Evolutionary conservation across 495 filamentous ascomycete species (phyloP).

Genomic region (Penicillium ucsense): DNA sequence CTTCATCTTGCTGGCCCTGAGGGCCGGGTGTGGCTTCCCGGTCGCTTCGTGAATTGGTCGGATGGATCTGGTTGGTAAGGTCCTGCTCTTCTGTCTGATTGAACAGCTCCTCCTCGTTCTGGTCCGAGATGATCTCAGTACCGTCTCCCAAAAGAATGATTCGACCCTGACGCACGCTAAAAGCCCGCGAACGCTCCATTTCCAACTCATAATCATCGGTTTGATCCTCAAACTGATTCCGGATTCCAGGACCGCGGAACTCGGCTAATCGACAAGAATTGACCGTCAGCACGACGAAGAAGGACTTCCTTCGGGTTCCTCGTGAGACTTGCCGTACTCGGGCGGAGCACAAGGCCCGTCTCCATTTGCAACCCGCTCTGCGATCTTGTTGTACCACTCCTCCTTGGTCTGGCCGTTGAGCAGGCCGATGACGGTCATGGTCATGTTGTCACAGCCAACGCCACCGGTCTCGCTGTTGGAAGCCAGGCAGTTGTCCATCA

Average conservation of each 20-base stretch:
- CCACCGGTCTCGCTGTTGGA: slow-evolving; percentile 96
- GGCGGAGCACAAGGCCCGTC: slow-evolving; percentile 98
- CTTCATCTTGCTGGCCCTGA: slow-evolving; percentile 21
- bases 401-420: slow-evolving; percentile 87
- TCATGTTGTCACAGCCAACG: slow-evolving; percentile 99
- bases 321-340: slow-evolving; percentile 88
- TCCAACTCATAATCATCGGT: slow-evolving; percentile 88
- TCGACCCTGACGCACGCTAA: slow-evolving; percentile 59
- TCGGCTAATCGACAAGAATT: slow-evolving; percentile 58
- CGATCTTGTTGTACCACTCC: slow-evolving; percentile 95
- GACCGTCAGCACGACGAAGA: slow-evolving; percentile 38
- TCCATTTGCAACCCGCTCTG: slow-evolving; percentile 86
- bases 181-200: slow-evolving; percentile 51
- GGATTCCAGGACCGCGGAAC: slow-evolving; percentile 75
- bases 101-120: slow-evolving; percentile 85
- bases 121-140: slow-evolving; percentile 76
- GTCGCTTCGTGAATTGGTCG: slow-evolving; percentile 31
- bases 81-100: slow-evolving; percentile 79
- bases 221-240: slow-evolving; percentile 87
- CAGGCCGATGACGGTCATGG: slow-evolving; percentile 84
- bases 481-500: slow-evolving; percentile 99
- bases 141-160: slow-evolving; percentile 94
- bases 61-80: slow-evolving; percentile 45
- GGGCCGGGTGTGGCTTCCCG: slow-evolving; percentile 53
- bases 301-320: slow-evolving; percentile 33